Evolutionary conservation across 1,284 basidiomycete species (phyloP).

Genomic region (Wallemia ichthyophaga): DNA sequence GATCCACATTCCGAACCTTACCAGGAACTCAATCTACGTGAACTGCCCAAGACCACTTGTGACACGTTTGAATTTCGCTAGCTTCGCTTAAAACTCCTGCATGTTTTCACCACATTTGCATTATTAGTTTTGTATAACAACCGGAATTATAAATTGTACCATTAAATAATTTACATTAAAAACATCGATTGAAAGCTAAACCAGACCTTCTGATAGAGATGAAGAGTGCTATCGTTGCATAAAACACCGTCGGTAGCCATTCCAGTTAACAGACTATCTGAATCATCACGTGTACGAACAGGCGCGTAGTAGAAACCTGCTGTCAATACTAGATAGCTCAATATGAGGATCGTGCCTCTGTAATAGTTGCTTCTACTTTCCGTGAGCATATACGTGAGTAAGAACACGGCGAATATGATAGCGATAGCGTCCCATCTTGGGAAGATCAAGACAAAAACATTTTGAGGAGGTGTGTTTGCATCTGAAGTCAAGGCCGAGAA

Average conservation of each 20-base stretch:
- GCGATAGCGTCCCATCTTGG: conserved; percentile 94
- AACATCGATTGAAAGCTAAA: not conserved
- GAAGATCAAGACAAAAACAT: conserved; percentile 34
- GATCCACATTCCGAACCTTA: not conserved
- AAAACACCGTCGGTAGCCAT: not conserved
- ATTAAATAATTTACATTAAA: not conserved
- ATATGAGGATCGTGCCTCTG: conserved; percentile 64
- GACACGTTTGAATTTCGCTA: not conserved
- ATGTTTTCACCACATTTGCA: not conserved
- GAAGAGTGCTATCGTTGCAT: not conserved
- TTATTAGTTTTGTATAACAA: too few species aligned
- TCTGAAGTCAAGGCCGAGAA: conserved; percentile 45
- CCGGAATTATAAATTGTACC: too few species aligned
- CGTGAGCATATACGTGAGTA: conserved; percentile 96
- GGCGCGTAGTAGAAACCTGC: conserved; percentile 43
- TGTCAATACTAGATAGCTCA: conserved; percentile 49
- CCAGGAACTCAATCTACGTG: not conserved
- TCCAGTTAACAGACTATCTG: not conserved
- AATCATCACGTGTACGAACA: not conserved
- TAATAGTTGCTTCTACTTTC: conserved; percentile 95
- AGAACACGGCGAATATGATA: conserved; percentile 30
- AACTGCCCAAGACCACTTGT: not conserved
- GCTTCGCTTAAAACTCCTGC: not conserved
- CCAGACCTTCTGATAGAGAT: not conserved
- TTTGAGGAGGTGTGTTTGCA: not conserved